Evolutionary conservation across 1,284 basidiomycete species (phyloP).

Genomic region (Microbotryomycetes sp.): DNA sequence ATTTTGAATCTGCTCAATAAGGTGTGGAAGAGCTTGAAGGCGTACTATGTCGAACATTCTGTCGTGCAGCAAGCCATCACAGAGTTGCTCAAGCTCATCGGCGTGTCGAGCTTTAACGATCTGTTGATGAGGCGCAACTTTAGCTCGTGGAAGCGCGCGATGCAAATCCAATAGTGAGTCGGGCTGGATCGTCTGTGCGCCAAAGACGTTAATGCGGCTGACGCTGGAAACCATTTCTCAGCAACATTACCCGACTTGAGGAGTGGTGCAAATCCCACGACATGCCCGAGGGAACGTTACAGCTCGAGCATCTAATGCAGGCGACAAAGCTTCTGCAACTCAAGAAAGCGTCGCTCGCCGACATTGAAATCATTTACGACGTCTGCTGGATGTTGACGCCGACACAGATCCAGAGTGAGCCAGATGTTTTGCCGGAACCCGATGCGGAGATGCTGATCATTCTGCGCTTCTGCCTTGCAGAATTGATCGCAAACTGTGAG

Average conservation of each 20-base stretch:
- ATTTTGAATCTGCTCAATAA: conserved; percentile 95
- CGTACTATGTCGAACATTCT: conserved; percentile 97
- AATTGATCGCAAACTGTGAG: conserved; percentile 26
- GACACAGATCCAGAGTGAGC: conserved; percentile 85
- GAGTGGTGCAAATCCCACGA: conserved; percentile 60
- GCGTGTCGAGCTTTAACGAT: conserved; percentile 97
- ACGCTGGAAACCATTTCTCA: not conserved
- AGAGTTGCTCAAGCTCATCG: conserved; percentile 91
- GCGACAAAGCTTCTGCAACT: conserved; percentile 96
- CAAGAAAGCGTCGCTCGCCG: conserved; percentile 83
- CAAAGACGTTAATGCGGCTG: too few species aligned
- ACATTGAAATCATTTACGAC: conserved; percentile 93
- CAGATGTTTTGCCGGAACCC: too few species aligned
- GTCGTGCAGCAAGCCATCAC: conserved; percentile 96
- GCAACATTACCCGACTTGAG: conserved; percentile 87
- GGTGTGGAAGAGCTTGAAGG: conserved; percentile 97
- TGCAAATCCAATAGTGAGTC: conserved; percentile 89
- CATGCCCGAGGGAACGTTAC: conserved; percentile 97
- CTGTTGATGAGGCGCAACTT: conserved; percentile 98
- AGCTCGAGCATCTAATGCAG: conserved; percentile 98
- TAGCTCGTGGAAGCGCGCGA: conserved; percentile 99
- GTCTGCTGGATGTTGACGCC: conserved; percentile 99
- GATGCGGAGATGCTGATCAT: not conserved
- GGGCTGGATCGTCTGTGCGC: not conserved
- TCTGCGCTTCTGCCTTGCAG: not conserved